Percentiles rank a stretch among this genome's conserved stretches.
phyloP scores from a whole-genome alignment of 306 rosid species.

The Abrus precatorius region DNA sequence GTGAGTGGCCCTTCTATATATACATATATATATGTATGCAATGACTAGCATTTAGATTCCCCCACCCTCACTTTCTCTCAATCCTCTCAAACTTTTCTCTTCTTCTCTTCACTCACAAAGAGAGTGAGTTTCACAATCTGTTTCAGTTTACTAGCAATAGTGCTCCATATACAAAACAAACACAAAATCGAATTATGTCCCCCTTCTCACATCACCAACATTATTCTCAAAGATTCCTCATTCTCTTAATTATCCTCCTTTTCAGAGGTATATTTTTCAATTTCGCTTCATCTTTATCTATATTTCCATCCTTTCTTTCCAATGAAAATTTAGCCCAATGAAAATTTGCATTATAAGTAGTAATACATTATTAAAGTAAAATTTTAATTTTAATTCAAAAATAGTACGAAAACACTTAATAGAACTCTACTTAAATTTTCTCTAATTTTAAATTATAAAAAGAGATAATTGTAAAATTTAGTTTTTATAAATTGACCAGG shows the following conservation, averaged over 20 bases:
- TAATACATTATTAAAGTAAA: too few relatives aligned
- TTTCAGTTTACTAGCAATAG: neutral
- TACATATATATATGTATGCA: neutral
- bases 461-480: too few relatives aligned
- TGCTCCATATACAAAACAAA: neutral
- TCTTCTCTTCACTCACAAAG: neutral
- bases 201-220: conserved; percentile 35
- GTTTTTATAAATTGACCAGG: too few relatives aligned
- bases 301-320: too few relatives aligned
- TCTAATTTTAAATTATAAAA: too few relatives aligned
- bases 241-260: conserved; percentile 48
- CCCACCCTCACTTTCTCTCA: conserved; percentile 33
- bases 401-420: too few relatives aligned
- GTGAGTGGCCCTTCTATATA: conserved; percentile 42
- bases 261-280: conserved; percentile 53
- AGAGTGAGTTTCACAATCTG: neutral
- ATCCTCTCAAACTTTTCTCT: neutral
- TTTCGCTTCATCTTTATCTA: too few relatives aligned
- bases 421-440: too few relatives aligned
- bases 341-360: too few relatives aligned
- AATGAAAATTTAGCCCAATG: too few relatives aligned
- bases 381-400: too few relatives aligned
- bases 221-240: conserved; percentile 44
- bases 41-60: conserved; percentile 51
- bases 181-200: conserved; percentile 39